Evolutionary conservation across 306 rosid genomes (phyloP), one percentile per base, ranked within the genome.

Genomic region (Vigna radiata): DNA sequence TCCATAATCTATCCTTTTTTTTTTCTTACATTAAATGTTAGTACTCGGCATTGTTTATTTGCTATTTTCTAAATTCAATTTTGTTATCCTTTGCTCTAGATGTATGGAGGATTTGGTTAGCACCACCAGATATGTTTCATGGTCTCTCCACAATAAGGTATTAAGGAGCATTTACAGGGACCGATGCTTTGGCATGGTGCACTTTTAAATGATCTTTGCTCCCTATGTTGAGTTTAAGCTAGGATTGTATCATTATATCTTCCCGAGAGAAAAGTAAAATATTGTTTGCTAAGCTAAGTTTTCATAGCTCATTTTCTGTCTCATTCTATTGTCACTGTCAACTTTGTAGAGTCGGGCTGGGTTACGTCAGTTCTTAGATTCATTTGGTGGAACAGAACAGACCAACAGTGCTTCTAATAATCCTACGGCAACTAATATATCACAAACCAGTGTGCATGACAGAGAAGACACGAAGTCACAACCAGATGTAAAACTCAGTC

Each of bases 61-160:
- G 16, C 43, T 67, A 44, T 48, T 60, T 50, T 33, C 41, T 60
- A 78, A 61, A 15, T 64, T 72, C 61, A 52, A 33, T 59, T 83
- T 73, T 54, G 72, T 64, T 15, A 62, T 59, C 29, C 43, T 69
- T 73, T 75, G 83, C 76, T 83, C 75, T 83, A 95, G 98, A 81
- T 92, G 97, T 74, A 89, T 92, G 97, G 98, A 95, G 86, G 98
- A 95, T 85, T 86, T 95, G 85, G 86, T 90, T 81, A 95, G 98
- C 97, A 90, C 98, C 72, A 95, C 98, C 55, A 87, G 97, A 31
- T 95, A 95, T 49, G 97, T 95, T 69, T 85, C 97, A 54, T 95
- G 98, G 98, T 95, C 98, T 69, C 97, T 95, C 66, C 98, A 95
- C 84, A 95, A 95, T 76, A 95, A 95, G 98, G 98, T 92, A 82